Base-by-base conservation (phyloP, 495 filamentous ascomycete species). In the Penicillium subrubescens region DNA sequence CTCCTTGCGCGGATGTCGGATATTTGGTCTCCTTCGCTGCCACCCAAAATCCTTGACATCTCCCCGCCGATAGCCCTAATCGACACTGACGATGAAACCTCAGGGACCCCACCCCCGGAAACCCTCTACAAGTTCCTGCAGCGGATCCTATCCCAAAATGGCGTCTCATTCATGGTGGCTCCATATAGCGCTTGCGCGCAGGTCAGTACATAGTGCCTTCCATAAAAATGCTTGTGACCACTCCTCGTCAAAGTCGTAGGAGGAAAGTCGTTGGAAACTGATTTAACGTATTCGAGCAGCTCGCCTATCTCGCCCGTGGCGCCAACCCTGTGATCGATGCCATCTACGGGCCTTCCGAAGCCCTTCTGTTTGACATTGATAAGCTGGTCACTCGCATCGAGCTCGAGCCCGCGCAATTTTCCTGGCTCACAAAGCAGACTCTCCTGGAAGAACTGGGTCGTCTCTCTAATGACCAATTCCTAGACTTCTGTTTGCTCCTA, bases 151-250 rank as follows among this genome's bases (percentile, higher is more conserved):
- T 77, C 82, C 60, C 82, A 90, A 59, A 83, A 88, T 61, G 83
- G 83, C 5, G 80, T 97, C 46, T 83, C 91, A 41, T 97, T 93
- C 73, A 85, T 92, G 56, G 91, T 97, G 56, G 90, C 96, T 15
- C 96, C 95, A 4, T 97, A 94, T 77, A 91, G 89, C 70, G 92
- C 94, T 50, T 89, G 90, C 64, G 91, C 93, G 55, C 94, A 98
- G 86, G 93, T 96, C 78, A 65, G 65, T 54, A 23, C 59, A 2
- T 5, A 51, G 39, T 37, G 35, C 11, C 29, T 29, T 21, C n/a
- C 1, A 19, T 15, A 7, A 8, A 59, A n/a, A 37, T 2, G n/a
- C 10, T 53, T 53, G 31, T 19, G 44, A 25, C 44, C 6, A 3
- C 7, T 14, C 19, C 10, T 25, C 21, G 44, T 11, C 8, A 23